phyloP scores from a whole-genome alignment of 148 eudicot species.

The Diospyros kaki region DNA sequence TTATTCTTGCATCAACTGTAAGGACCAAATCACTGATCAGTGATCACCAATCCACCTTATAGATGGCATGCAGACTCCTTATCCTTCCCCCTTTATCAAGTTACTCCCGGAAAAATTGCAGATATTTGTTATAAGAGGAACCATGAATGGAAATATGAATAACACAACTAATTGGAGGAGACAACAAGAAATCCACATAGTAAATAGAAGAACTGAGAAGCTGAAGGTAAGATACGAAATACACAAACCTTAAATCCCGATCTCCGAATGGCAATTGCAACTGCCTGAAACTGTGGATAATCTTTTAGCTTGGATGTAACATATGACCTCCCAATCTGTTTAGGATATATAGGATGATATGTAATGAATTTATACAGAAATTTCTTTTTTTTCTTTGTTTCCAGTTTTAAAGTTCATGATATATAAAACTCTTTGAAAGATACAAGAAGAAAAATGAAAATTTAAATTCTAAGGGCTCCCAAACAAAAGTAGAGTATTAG shows the following conservation, averaged over 20 bases:
- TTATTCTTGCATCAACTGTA: neutral
- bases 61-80: too few species aligned
- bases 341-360: slow-evolving; percentile 6
- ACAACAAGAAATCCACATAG: neutral
- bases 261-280: slow-evolving; percentile 78
- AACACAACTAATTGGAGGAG: neutral
- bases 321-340: slow-evolving; percentile 85
- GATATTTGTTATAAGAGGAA: neutral
- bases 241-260: slow-evolving; percentile 85
- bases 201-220: neutral
- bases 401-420: neutral
- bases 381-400: neutral
- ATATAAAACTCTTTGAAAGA: neutral
- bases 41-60: too few species aligned
- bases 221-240: neutral
- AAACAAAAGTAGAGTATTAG: too few species aligned
- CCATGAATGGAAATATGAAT: neutral
- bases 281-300: slow-evolving; percentile 87
- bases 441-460: too few species aligned
- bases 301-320: slow-evolving; percentile 75
- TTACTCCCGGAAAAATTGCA: neutral
- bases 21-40: too few species aligned
- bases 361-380: neutral
- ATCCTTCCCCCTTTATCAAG: too few species aligned
- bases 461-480: too few species aligned